A percentile compares a stretch with the other conserved stretches of the same genome.
These are phyloP conservation scores for Trypanosoma brucei DNA, from an alignment of 208 protist species.

Conservation along the genomic window DNA sequence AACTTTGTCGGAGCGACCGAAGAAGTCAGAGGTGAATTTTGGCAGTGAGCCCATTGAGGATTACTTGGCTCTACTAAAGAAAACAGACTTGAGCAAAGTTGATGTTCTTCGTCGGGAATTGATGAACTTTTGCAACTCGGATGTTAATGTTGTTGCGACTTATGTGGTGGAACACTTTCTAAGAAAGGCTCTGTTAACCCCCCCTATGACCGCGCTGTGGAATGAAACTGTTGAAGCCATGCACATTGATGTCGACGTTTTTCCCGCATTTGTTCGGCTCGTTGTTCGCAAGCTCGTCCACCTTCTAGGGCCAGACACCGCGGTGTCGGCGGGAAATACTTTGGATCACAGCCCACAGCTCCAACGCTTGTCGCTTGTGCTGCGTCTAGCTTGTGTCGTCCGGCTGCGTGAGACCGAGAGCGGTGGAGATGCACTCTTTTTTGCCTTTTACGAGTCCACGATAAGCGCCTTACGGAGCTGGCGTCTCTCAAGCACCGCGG, in stretches of 20 bases:
- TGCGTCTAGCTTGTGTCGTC: slow-evolving; percentile 25
- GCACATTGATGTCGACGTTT: slow-evolving; percentile 16
- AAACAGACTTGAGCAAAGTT: slow-evolving; percentile 14
- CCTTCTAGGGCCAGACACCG: slow-evolving; percentile 16
- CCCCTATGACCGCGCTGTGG: slow-evolving; percentile 24
- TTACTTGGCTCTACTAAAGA: slow-evolving; percentile 25
- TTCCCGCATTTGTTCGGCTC: slow-evolving; percentile 15
- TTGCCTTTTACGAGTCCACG: slow-evolving; percentile 25
- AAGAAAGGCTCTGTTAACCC: slow-evolving; percentile 6
- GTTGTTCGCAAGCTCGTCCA: slow-evolving; percentile 12
- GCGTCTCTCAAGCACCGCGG: slow-evolving; percentile 8
- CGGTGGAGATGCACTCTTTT: slow-evolving; percentile 11
- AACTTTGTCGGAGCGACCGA: slow-evolving; percentile 12
- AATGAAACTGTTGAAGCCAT: slow-evolving; percentile 23
- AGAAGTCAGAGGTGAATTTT: slow-evolving; percentile 24
- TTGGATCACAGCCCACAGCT: slow-evolving; percentile 14
- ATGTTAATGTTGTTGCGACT: slow-evolving; percentile 15
- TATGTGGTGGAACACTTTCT: slow-evolving; percentile 26
- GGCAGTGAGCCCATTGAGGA: slow-evolving; percentile 31
- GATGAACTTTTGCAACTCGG: slow-evolving; percentile 16
- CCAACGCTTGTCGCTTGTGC: slow-evolving; percentile 14
- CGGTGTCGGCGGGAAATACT: background rate
- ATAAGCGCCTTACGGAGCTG: slow-evolving; percentile 27
- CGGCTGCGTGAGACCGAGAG: slow-evolving; percentile 7
- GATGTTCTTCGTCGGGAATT: slow-evolving; percentile 26